phyloP scores from a whole-genome alignment of 257 asterid genomes.

The Voacanga thouarsii region DNA sequence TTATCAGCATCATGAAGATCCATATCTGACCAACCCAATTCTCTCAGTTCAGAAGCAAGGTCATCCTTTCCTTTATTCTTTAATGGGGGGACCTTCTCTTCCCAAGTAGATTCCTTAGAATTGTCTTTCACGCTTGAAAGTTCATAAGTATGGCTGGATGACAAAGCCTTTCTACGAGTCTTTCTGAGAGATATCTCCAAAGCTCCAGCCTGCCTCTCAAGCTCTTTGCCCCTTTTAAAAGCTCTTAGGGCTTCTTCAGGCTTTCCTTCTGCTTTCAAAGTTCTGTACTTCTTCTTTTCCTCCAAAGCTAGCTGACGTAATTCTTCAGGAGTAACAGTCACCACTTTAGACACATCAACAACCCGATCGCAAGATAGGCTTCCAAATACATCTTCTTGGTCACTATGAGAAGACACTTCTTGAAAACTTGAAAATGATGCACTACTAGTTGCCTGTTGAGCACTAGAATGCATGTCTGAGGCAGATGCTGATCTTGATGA shows the following conservation, averaged over 20 bases:
- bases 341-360: slow-evolving; percentile 32
- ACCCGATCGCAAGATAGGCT: slow-evolving; percentile 39
- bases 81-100: slow-evolving; percentile 31
- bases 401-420: slow-evolving; percentile 33
- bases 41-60: slow-evolving; percentile 78
- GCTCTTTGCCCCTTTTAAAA: slow-evolving; percentile 89
- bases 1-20: slow-evolving; percentile 63
- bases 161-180: slow-evolving; percentile 60
- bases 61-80: slow-evolving; percentile 64
- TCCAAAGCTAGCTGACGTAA: slow-evolving; percentile 77
- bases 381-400: slow-evolving; percentile 29
- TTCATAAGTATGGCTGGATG: slow-evolving; percentile 43
- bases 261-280: slow-evolving; percentile 84
- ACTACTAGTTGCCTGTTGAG: slow-evolving; percentile 29
- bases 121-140: slow-evolving; percentile 40
- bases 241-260: slow-evolving; percentile 86
- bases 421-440: slow-evolving; percentile 49
- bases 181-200: slow-evolving; percentile 71
- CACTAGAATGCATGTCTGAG: slow-evolving; percentile 23
- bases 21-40: slow-evolving; percentile 93
- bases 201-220: slow-evolving; percentile 90
- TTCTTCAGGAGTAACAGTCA: slow-evolving; percentile 67
- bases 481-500: slow-evolving; percentile 23
- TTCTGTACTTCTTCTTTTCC: slow-evolving; percentile 71
- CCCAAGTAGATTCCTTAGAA: slow-evolving; percentile 30